Evolutionary conservation across 2,329 filamentous ascomycete genomes (phyloP).

Genomic region (Trichoderma sp.): DNA sequence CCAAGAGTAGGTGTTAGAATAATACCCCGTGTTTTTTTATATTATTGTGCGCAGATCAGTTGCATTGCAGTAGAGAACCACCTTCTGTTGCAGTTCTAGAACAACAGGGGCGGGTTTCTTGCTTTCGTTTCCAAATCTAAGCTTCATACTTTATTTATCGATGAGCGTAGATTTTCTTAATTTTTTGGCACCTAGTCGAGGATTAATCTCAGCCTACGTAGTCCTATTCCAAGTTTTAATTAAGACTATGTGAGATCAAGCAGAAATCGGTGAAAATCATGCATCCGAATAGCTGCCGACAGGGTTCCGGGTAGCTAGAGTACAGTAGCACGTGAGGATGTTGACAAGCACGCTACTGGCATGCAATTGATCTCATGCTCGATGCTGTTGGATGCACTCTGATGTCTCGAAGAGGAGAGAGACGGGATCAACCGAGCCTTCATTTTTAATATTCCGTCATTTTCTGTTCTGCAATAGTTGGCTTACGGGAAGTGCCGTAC

Average conservation of each 20-base stretch:
- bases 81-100: neutral
- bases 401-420: neutral
- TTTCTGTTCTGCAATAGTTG: neutral
- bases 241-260: too few relatives aligned
- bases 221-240: neutral
- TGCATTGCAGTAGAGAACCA: neutral
- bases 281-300: too few relatives aligned
- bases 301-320: neutral
- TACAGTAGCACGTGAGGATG: neutral
- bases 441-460: neutral
- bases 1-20: neutral
- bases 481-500: neutral
- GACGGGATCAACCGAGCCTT: neutral
- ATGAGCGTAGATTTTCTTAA: neutral
- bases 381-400: neutral
- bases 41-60: neutral
- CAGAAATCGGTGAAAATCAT: too few relatives aligned
- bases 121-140: neutral
- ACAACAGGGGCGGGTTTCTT: neutral
- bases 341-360: neutral
- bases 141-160: neutral
- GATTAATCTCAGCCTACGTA: neutral
- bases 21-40: neutral
- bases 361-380: neutral
- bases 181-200: neutral